These are phyloP conservation scores for Pseudonitzschia delicatissima DNA, from an alignment of 108 stramenopile species.

Conservation along the genomic window DNA sequence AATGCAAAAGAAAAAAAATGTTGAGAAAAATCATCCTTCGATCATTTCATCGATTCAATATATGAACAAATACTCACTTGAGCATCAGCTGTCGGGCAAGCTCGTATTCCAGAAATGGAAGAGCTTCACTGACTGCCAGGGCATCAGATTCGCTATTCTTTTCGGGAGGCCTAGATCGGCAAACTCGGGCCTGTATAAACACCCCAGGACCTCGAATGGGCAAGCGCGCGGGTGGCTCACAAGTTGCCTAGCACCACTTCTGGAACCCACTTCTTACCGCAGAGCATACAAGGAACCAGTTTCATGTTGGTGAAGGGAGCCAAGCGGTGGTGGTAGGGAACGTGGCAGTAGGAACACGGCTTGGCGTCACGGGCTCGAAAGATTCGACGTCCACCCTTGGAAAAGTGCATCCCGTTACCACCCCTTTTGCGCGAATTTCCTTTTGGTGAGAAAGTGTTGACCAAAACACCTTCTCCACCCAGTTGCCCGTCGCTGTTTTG, in stretches of 20 bases:
- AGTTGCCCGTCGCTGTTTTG: no score
- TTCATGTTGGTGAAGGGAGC: conserved; percentile 97
- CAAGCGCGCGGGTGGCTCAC: conserved; percentile 59
- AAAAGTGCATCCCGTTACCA: not conserved
- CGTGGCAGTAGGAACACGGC: conserved; percentile 93
- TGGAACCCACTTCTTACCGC: conserved; percentile 95
- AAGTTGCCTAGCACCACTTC: conserved; percentile 31
- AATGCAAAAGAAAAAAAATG: not conserved
- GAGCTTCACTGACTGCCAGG: conserved; percentile 87
- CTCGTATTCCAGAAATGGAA: conserved; percentile 95
- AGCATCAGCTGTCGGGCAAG: conserved; percentile 95
- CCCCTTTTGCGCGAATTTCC: not conserved
- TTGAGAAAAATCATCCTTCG: not conserved
- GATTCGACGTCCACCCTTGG: conserved; percentile 16
- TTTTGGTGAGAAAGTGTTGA: no score
- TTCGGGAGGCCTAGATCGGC: conserved; percentile 79
- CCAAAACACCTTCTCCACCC: no score
- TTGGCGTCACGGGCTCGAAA: conserved; percentile 59
- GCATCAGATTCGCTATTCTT: conserved; percentile 84
- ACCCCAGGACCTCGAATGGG: conserved; percentile 88
- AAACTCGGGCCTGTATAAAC: conserved; percentile 93
- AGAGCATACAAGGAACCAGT: conserved; percentile 88
- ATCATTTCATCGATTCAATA: not conserved
- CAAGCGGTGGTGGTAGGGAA: conserved; percentile 91
- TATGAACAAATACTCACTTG: conserved; percentile 35